Base-by-base conservation (phyloP, 2,329 filamentous ascomycete genomes). In the Paraconiothyrium brasiliense region DNA sequence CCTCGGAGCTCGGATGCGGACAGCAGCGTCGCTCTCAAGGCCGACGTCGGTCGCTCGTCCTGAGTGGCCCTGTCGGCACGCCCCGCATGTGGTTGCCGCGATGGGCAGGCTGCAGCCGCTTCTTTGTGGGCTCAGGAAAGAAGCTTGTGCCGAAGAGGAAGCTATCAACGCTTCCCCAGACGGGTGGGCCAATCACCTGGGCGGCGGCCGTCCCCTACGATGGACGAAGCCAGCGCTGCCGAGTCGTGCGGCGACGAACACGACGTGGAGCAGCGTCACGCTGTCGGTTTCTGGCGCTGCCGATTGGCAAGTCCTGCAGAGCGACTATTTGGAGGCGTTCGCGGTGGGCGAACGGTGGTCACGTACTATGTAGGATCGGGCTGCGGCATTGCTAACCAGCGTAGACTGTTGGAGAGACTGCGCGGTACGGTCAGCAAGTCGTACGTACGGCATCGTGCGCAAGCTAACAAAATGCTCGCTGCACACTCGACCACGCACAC, bases 11-110 rank as follows among this genome's bases (percentile, higher is more conserved):
- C 49, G 49, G 49, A 32, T 20, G 10, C 16, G 8, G 27, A 14
- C 14, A 14, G 65, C 37, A 22, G 43, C 22, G 24, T 16, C 39
- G 54, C 10, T n/a, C 22, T 11, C 39, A 37, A 39, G n/a, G 30
- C 55, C 55, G 55, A 57, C 20, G 44, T 57, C 44, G 55, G 55
- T 57, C 47, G 44, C 55, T 41, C 32, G 43, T 48, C 49, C 10
- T 37, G 30, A 13, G 13, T 5, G 27, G 13, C 13, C 47, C 55
- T 39, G 34, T 44, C 24, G 24, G 11, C 34, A n/a, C 46, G 44
- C 55, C 46, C 55, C 55, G 55, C 55, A 57, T 50, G 22, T 27
- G 44, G 41, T 47, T 55, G 22, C 32, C 32, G 41, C 30, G 44
- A 16, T 46, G 44, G 52, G 41, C 24, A 30, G 30, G 13, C 20